phyloP scores from a whole-genome alignment of 2,329 filamentous ascomycete species.

The Paraphaeosphaeria sporulosa region DNA sequence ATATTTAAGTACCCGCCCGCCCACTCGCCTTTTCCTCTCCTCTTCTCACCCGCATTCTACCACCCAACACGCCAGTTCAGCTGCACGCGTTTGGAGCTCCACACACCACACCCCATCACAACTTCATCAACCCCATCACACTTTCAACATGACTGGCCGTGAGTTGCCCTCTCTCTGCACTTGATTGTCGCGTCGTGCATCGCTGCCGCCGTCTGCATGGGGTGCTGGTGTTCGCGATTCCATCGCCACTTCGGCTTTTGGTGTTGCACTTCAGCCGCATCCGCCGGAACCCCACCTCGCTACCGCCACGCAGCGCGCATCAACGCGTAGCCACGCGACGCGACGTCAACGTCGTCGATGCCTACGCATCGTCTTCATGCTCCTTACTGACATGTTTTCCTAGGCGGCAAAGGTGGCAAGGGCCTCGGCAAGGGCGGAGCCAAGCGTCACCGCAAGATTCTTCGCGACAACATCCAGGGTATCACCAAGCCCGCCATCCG shows the following conservation, averaged over 20 bases:
- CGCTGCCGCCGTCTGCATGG: slow-evolving; percentile 25
- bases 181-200: slow-evolving; percentile 26
- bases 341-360: slow-evolving; percentile 24
- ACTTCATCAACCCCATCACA: slow-evolving; percentile 32
- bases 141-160: slow-evolving; percentile 55
- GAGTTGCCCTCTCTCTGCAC: slow-evolving; percentile 38
- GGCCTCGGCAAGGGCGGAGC: slow-evolving; percentile 63
- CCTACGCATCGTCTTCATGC: slow-evolving; percentile 14
- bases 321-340: slow-evolving; percentile 20
- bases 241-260: slow-evolving; percentile 23
- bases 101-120: slow-evolving; percentile 28
- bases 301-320: slow-evolving; percentile 21
- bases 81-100: slow-evolving; percentile 19
- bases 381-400: slow-evolving; percentile 43
- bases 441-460: slow-evolving; percentile 64
- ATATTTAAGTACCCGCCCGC: slow-evolving; percentile 31
- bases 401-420: slow-evolving; percentile 63
- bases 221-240: slow-evolving; percentile 18
- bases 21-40: slow-evolving; percentile 19
- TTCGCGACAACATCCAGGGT: slow-evolving; percentile 64
- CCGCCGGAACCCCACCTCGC: slow-evolving; percentile 23
- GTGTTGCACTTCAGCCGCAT: slow-evolving; percentile 41
- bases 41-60: slow-evolving; percentile 24
- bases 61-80: slow-evolving; percentile 16
- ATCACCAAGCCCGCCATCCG: slow-evolving; percentile 64